phyloP scores from a whole-genome alignment of 768 basidiomycete genomes.

The Guyanaporus albipodus region DNA sequence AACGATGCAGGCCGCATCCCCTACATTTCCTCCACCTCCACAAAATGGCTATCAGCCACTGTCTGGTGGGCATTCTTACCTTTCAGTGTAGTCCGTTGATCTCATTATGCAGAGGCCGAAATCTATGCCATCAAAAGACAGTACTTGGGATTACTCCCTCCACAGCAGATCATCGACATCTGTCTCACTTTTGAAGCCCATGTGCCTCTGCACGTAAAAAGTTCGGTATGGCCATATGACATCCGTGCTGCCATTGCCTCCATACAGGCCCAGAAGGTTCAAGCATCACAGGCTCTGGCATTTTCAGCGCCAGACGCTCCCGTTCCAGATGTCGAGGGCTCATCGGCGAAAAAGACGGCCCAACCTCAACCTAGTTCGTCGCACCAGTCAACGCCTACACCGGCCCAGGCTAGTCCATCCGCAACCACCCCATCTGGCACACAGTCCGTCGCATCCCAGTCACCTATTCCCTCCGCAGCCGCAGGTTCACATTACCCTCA shows the following conservation, averaged over 20 bases:
- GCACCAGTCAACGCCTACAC: conserved; percentile 18
- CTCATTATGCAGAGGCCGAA: conserved; percentile 35
- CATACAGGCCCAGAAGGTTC: conserved; percentile 35
- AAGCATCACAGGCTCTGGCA: conserved; percentile 19
- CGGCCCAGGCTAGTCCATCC: conserved; percentile 24
- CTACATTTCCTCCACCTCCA: conserved; percentile 35
- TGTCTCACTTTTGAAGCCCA: conserved; percentile 69
- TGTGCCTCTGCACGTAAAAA: conserved; percentile 60
- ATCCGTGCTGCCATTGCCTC: conserved; percentile 59
- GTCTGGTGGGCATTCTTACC: conserved; percentile 32
- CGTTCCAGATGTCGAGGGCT: conserved; percentile 8
- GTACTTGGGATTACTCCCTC: conserved; percentile 65
- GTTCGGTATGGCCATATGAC: conserved; percentile 70
- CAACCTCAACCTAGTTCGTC: conserved; percentile 17
- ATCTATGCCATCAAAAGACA: conserved; percentile 62
- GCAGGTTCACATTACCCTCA: conserved; percentile 43
- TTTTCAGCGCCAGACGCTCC: conserved; percentile 11
- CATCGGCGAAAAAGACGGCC: conserved; percentile 12
- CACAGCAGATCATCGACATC: conserved; percentile 73
- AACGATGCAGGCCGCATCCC: conserved; percentile 54
- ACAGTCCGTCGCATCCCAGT: conserved; percentile 17
- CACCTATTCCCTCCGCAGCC: conserved; percentile 20
- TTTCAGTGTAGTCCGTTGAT: conserved; percentile 15
- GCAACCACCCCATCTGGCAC: conserved; percentile 15
- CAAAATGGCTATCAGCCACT: conserved; percentile 34